Evolutionary conservation across 1,139 yeast genomes (phyloP).

Genomic region (Pichia cactophila): DNA sequence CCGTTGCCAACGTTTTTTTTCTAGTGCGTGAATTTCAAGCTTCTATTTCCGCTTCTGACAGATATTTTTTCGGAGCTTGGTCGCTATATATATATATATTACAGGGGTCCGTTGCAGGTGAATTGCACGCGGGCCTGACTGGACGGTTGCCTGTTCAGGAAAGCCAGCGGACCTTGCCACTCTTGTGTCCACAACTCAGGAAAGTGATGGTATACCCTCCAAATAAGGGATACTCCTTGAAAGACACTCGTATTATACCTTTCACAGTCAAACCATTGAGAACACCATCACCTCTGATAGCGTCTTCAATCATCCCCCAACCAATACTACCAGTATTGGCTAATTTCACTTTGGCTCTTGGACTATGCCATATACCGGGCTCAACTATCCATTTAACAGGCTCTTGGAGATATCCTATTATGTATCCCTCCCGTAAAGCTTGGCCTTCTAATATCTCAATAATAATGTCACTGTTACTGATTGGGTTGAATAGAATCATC

Average conservation of each 20-base stretch:
- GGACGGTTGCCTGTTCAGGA: background rate
- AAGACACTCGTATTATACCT: slow-evolving; percentile 34
- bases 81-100: too few relatives aligned
- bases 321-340: slow-evolving; percentile 37
- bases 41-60: background rate
- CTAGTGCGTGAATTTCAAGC: background rate
- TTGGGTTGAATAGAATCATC: slow-evolving; percentile 44
- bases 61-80: background rate
- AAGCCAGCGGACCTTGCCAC: slow-evolving; percentile 11
- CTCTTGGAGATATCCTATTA: slow-evolving; percentile 38
- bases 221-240: slow-evolving; percentile 27
- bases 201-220: slow-evolving; percentile 4
- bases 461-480: slow-evolving; percentile 36
- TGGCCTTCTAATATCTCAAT: slow-evolving; percentile 37
- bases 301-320: slow-evolving; percentile 40
- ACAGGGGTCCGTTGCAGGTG: too few relatives aligned
- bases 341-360: slow-evolving; percentile 41
- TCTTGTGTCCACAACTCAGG: slow-evolving; percentile 1
- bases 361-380: slow-evolving; percentile 45
- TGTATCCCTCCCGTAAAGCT: slow-evolving; percentile 39
- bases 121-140: too few relatives aligned
- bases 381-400: slow-evolving; percentile 35
- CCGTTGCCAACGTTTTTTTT: background rate
- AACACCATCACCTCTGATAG: slow-evolving; percentile 42
- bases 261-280: slow-evolving; percentile 30